Percentiles rank a stretch among this genome's conserved stretches.
Evolutionary conservation across 208 protist species (phyloP).

Genomic region (Lotmaria passim): DNA sequence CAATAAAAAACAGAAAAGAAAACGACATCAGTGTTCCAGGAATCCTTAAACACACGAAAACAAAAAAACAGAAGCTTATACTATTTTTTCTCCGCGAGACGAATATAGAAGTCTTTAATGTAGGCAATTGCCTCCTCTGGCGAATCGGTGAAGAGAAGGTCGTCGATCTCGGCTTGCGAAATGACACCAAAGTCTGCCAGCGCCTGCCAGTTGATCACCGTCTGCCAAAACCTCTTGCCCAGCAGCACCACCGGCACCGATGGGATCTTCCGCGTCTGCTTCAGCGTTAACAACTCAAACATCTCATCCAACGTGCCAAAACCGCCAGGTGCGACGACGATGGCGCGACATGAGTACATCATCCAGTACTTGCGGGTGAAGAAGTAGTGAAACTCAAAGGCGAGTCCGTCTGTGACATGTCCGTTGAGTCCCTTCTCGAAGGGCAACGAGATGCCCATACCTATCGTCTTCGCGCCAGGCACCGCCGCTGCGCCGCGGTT

Average conservation of each 20-base stretch:
- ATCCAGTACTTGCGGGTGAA: constrained; percentile 96
- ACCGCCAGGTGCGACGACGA: constrained; percentile 90
- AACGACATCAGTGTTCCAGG: not conserved
- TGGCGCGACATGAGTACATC: constrained; percentile 93
- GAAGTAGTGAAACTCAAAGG: constrained; percentile 96
- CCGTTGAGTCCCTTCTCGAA: constrained; percentile 93
- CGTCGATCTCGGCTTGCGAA: constrained; percentile 82
- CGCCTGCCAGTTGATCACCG: constrained; percentile 88
- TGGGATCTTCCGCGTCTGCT: constrained; percentile 91
- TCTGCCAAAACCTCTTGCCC: constrained; percentile 86
- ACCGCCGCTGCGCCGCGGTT: constrained; percentile 88
- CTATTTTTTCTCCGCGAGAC: constrained; percentile 11
- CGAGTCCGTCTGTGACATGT: constrained; percentile 85
- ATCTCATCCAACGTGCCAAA: constrained; percentile 94
- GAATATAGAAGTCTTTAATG: constrained; percentile 69
- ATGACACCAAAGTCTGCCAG: constrained; percentile 89
- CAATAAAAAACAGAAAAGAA: not conserved
- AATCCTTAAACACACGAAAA: not conserved
- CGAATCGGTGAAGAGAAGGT: constrained; percentile 86
- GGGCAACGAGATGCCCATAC: constrained; percentile 93
- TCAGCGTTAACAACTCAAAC: constrained; percentile 92
- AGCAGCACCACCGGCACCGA: constrained; percentile 89
- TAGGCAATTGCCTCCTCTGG: constrained; percentile 83
- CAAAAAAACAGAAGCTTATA: not conserved
- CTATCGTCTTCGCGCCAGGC: constrained; percentile 76